Base-by-base conservation (phyloP, 2,329 filamentous ascomycete species). In the Sporothrix sp. region DNA sequence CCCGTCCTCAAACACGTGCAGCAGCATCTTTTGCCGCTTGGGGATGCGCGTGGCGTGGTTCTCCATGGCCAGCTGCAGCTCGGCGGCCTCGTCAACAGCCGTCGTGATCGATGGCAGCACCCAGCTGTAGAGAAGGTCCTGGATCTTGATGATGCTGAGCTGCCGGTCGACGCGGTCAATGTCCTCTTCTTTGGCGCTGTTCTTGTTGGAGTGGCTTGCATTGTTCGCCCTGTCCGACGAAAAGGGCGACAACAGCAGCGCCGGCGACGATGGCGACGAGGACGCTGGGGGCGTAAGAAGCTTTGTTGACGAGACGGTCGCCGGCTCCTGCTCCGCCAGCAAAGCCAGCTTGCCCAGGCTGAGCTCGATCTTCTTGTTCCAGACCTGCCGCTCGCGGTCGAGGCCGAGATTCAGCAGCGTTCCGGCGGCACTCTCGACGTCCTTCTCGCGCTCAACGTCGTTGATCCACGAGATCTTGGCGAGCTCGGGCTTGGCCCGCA, bases 401-500 rank as follows among this genome's bases (percentile, higher is more conserved):
- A 83, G 70, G 0, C 87, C 89, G 18, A 90, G 73, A 7, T 79
- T 71, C 38, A 85, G 71, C 42, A 98, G 74, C 0, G 82, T 84
- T 37, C 79, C 70, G 5, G 84, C 82, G 10, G 91, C 90, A 51
- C 79, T 76, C 11, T 78, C 72, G 56, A 88, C 88, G 59, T 95
- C 81, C 52, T 81, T 75, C 62, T 93, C 86, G 21, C 78, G 76
- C 54, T 82, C 74, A 7, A 97, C 76, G 62, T 97, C 90, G 63
- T 98, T 94, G 68, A 98, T 95, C 93, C 93, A 98, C 44, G 84
- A 82, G 39, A 98, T 74, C 59, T 87, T 87, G 25, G 84, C 82
- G 55, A 88, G 80, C 55, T 82, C 75, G 0, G 81, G 77, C 56
- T 82, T 79, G 50, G 79, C 82, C 37, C 86, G 80, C 43, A 98